Evolutionary conservation across 257 asterid genomes (phyloP).

Genomic region (Asclepias syriaca): DNA sequence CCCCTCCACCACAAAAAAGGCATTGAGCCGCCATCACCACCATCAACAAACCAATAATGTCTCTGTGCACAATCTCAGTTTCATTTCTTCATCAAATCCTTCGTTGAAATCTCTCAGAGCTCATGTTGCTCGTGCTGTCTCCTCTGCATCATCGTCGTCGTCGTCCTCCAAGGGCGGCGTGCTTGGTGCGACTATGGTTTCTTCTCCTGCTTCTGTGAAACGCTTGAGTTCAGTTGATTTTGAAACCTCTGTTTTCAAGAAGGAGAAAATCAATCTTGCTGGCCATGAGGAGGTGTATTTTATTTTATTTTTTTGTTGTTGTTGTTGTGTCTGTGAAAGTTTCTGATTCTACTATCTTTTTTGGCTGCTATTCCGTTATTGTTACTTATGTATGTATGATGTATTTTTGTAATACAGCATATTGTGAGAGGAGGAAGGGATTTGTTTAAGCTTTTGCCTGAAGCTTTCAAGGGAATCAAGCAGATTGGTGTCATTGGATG

Average conservation of each 20-base stretch:
- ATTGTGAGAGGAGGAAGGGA: conserved; percentile 97
- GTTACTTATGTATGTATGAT: not conserved
- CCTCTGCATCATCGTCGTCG: conserved; percentile 13
- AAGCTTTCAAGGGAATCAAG: conserved; percentile 86
- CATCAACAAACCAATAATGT: conserved; percentile 19
- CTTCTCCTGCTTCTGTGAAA: conserved; percentile 38
- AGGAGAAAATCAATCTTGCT: conserved; percentile 77
- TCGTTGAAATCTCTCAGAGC: conserved; percentile 43
- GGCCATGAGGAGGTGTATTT: conserved; percentile 73
- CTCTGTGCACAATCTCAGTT: conserved; percentile 34
- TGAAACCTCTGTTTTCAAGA: conserved; percentile 68
- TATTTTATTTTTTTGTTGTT: not conserved
- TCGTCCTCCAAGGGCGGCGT: conserved; percentile 35
- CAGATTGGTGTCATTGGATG: conserved; percentile 98
- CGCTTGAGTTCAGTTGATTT: conserved; percentile 57
- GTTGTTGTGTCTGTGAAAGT: not conserved
- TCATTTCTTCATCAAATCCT: conserved; percentile 52
- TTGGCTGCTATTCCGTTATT: not conserved
- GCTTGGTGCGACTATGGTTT: conserved; percentile 52
- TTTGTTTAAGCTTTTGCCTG: conserved; percentile 75
- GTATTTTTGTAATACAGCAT: conserved; percentile 37
- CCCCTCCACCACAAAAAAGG: conserved; percentile 25
- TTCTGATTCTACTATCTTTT: not conserved
- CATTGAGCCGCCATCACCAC: conserved; percentile 21
- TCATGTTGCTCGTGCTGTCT: conserved; percentile 12